phyloP scores from a whole-genome alignment of 2,329 filamentous ascomycete genomes.

The Penicillium psychrosexuale region DNA sequence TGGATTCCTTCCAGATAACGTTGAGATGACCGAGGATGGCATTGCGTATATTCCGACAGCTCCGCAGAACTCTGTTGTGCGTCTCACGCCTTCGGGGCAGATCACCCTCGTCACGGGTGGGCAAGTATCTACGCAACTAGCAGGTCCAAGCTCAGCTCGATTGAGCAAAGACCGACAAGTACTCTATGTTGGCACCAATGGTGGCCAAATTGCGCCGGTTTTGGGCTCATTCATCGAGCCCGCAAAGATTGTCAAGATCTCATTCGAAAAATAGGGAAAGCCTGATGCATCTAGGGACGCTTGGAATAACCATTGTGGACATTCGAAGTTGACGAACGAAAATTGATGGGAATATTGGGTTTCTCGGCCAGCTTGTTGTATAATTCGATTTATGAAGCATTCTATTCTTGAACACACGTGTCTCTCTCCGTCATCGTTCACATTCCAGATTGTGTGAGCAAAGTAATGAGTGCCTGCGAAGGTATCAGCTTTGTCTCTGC shows the following conservation, averaged over 20 bases:
- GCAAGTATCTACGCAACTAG: slow-evolving; percentile 21
- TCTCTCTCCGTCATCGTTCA: not conserved
- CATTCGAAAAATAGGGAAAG: not conserved
- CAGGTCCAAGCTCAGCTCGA: slow-evolving; percentile 19
- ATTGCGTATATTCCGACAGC: slow-evolving; percentile 23
- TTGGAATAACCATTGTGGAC: not conserved
- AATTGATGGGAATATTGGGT: not conserved
- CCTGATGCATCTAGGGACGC: not conserved
- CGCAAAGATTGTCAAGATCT: slow-evolving; percentile 20
- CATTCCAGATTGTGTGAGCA: not conserved
- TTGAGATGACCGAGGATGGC: slow-evolving; percentile 21
- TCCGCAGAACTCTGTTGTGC: slow-evolving; percentile 25
- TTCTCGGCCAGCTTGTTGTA: not conserved
- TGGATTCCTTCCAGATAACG: slow-evolving; percentile 22
- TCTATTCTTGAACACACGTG: not conserved
- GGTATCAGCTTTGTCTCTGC: not conserved
- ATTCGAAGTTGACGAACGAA: not conserved
- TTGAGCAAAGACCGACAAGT: slow-evolving; percentile 15
- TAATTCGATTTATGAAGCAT: not conserved
- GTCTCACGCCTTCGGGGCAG: slow-evolving; percentile 20
- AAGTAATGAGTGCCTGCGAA: not conserved
- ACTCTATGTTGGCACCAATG: slow-evolving; percentile 26
- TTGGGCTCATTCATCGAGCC: slow-evolving; percentile 24
- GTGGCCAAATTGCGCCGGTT: slow-evolving; percentile 24
- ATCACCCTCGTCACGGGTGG: slow-evolving; percentile 23